Evolutionary conservation across 78 protist species (phyloP), one percentile per base, ranked within the genome.

Genomic region (Dictyostelium firmibasis): DNA sequence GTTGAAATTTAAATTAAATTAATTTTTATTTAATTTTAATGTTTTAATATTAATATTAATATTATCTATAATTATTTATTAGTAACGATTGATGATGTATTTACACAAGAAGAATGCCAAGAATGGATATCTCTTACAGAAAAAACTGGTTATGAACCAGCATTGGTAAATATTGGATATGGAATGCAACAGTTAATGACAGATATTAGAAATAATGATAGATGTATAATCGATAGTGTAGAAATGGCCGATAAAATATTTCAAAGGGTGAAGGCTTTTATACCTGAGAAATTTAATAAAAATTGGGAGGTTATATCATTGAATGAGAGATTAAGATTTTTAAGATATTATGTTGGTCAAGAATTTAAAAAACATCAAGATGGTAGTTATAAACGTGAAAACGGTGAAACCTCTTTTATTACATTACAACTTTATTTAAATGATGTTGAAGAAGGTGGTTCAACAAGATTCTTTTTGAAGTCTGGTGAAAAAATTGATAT

Each of bases 161-260:
- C 92, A 9, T n/a, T 86, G 47, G 74, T 86, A 2, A 86, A 86
- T 86, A 67, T 86, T n/a, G 92, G 92, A 27, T 23, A 41, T 76
- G 92, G 92, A 0, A 20, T 11, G 60, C 85, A 86, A 38, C 27
- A 29, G 3, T 57, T 86, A 13, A 38, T 60, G 62, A 33, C 82
- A 29, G 92, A 86, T 35, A 43, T 86, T 14, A 86, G 92, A 86
- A 86, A 86, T 38, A 86, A 86, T 57, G 92, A 86, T 60, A 74
- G 92, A 76, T 86, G 92, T 76, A 86, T 86, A 1, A 86, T 86
- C 14, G 92, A 86, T 60, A 76, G 79, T 36, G 92, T 76, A 14
- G 92, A 76, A 25, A 86, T 86, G 85, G 92, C 92, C 3, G 83
- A 76, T 38, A 86, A 60, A 43, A 53, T 86, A 5, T 86, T 38